Evolutionary conservation across 2,329 filamentous ascomycete genomes (phyloP).

Genomic region (Botrytis fragariae): DNA sequence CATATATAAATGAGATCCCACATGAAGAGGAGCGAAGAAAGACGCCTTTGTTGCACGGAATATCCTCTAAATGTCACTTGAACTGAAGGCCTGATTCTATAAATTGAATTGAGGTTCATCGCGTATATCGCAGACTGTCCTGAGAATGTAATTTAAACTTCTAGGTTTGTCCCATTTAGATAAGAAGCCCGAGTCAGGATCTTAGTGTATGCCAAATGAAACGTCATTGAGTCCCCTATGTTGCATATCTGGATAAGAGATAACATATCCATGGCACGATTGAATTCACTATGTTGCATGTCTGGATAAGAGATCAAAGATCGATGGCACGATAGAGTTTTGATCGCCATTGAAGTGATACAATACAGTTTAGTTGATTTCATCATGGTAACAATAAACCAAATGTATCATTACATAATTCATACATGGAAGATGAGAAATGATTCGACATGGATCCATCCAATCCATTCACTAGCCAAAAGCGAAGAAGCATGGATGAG

Average conservation of each 20-base stretch:
- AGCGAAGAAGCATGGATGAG: not conserved
- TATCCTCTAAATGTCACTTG: not conserved
- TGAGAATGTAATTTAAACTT: not conserved
- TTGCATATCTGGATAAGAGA: not conserved
- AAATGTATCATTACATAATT: not conserved
- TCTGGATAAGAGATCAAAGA: not conserved
- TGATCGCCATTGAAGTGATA: not conserved
- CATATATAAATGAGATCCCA: not conserved
- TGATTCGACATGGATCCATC: not conserved
- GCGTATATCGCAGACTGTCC: not conserved
- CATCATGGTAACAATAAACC: not conserved
- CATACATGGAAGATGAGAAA: not conserved
- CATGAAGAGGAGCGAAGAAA: not conserved
- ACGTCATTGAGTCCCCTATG: not conserved
- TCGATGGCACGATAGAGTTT: not conserved
- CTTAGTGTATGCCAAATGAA: not conserved
- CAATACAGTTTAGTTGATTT: not conserved
- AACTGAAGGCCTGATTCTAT: not conserved
- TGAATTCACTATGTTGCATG: not conserved
- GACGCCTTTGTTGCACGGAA: not conserved
- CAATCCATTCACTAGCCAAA: not conserved
- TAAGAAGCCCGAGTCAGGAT: not conserved
- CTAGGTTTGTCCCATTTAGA: not conserved
- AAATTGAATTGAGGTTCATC: not conserved
- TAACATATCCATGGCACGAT: not conserved